These are phyloP conservation scores for Ophiostoma sp. DNA, from an alignment of 2,329 filamentous ascomycete genomes.

Conservation along the genomic window DNA sequence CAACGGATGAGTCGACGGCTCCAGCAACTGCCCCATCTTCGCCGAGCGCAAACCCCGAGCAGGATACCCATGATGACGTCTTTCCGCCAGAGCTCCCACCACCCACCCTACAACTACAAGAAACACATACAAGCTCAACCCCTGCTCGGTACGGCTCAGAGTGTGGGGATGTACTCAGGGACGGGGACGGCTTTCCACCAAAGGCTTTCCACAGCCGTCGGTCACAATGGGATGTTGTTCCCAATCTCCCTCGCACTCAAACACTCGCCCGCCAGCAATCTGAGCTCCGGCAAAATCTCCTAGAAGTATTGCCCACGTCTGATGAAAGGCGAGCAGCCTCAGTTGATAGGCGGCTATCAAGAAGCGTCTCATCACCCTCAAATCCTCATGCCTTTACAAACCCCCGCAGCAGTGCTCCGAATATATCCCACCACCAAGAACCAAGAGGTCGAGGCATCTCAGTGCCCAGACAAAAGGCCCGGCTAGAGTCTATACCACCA, in stretches of 20 bases:
- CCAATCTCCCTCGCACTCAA: slow-evolving; percentile 67
- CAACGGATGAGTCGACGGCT: slow-evolving; percentile 20
- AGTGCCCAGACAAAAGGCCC: slow-evolving; percentile 18
- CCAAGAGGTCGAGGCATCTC: slow-evolving; percentile 14
- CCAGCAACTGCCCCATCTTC: slow-evolving; percentile 26
- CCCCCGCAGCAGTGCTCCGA: slow-evolving; percentile 47
- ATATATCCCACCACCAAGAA: slow-evolving; percentile 32
- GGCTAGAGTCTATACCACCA: slow-evolving; percentile 22
- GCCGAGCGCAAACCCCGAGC: slow-evolving; percentile 21
- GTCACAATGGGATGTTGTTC: slow-evolving; percentile 60
- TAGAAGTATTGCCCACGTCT: slow-evolving; percentile 57
- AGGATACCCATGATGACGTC: neutral
- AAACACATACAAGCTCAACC: neutral
- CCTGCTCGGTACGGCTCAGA: neutral
- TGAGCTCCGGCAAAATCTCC: slow-evolving; percentile 68
- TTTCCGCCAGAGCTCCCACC: neutral
- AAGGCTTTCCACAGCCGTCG: slow-evolving; percentile 35
- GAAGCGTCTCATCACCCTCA: slow-evolving; percentile 35
- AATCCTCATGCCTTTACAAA: slow-evolving; percentile 36
- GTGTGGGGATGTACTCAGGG: neutral
- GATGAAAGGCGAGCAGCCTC: slow-evolving; percentile 69
- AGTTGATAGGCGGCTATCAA: slow-evolving; percentile 44
- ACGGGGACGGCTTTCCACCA: neutral
- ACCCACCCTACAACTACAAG: neutral
- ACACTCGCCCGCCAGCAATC: slow-evolving; percentile 81